Evolutionary conservation across 768 basidiomycete genomes (phyloP).

Genomic region (Suillus tomentosus): DNA sequence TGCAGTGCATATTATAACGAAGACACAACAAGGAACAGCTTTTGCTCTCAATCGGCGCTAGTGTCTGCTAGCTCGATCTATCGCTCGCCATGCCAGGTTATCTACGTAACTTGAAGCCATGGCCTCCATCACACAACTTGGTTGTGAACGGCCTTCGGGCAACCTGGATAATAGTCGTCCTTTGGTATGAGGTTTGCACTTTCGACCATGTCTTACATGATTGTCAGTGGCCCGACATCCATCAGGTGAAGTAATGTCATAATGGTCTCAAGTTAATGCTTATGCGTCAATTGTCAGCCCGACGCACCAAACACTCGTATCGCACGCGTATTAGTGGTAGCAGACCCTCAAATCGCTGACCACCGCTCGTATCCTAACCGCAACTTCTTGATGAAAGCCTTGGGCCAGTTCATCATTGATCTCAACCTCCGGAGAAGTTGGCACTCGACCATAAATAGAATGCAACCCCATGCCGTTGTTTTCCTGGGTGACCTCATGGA

Average conservation of each 20-base stretch:
- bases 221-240: conserved; percentile 65
- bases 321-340: conserved; percentile 61
- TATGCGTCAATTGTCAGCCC: conserved; percentile 3
- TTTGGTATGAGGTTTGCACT: conserved; percentile 70
- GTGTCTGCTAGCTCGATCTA: neutral
- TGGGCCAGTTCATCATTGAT: conserved; percentile 72
- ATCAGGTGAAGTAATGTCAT: conserved; percentile 28
- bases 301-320: conserved; percentile 21
- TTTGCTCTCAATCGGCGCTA: neutral
- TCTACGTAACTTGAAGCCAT: neutral
- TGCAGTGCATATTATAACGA: neutral
- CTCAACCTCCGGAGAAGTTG: conserved; percentile 85
- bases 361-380: conserved; percentile 71
- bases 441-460: conserved; percentile 56
- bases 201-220: conserved; percentile 49
- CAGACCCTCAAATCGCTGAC: conserved; percentile 89
- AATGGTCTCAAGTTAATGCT: conserved; percentile 17
- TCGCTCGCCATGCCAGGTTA: neutral
- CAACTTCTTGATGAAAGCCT: conserved; percentile 49
- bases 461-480: conserved; percentile 70
- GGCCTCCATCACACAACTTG: conserved; percentile 21
- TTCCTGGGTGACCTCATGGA: conserved; percentile 96
- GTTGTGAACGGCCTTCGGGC: conserved; percentile 51
- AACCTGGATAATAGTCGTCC: conserved; percentile 61
- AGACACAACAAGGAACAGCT: neutral